These are phyloP conservation scores for Cardamine chenopodiifolia DNA, from an alignment of 345 rosid species.

Conservation along the genomic window DNA sequence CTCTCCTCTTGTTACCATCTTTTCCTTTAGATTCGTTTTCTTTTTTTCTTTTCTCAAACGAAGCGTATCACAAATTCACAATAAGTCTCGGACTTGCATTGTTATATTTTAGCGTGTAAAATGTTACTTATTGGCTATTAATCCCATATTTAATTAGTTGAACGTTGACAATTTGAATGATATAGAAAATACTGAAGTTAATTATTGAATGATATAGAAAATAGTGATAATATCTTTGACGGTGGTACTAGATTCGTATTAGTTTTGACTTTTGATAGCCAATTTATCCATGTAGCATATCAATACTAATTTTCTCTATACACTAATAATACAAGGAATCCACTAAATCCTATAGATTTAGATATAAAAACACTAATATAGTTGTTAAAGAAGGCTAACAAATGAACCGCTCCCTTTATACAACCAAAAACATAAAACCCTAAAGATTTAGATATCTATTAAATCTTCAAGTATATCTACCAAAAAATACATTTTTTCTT, in stretches of 20 bases:
- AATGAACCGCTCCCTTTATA: background rate
- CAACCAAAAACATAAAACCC: background rate
- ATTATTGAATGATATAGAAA: too few relatives aligned
- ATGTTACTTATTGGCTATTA: conserved; percentile 9
- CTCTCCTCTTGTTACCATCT: conserved; percentile 29
- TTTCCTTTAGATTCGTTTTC: conserved; percentile 33
- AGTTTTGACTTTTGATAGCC: background rate
- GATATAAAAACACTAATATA: too few relatives aligned
- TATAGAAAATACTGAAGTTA: too few relatives aligned
- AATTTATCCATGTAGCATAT: conserved; percentile 12
- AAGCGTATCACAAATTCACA: conserved; percentile 14
- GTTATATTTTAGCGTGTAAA: background rate
- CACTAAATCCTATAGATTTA: too few relatives aligned
- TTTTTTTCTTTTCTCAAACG: background rate
- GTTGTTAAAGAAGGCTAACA: background rate
- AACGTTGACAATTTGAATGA: background rate
- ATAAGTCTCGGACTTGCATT: background rate
- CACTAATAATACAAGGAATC: background rate
- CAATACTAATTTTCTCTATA: background rate
- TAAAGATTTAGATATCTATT: background rate
- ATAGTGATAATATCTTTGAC: conserved; percentile 30
- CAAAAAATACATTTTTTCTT: background rate
- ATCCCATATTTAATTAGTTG: background rate
- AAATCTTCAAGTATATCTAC: background rate
- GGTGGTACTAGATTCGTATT: conserved; percentile 15